Evolutionary conservation across 768 basidiomycete genomes (phyloP).

Genomic region (Rhizopogon vinicolor): DNA sequence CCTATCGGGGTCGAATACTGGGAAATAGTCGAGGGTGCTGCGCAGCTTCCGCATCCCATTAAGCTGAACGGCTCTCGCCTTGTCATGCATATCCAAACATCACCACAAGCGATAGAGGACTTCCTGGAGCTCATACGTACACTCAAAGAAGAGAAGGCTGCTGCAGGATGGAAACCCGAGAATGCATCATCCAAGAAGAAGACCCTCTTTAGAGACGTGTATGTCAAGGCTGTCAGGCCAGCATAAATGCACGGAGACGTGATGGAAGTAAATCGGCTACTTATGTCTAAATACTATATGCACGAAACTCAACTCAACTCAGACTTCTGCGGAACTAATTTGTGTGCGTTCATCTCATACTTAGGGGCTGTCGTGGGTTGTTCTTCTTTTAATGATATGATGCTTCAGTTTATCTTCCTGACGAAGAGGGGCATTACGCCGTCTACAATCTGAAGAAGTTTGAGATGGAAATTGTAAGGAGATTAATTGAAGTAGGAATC

Average conservation of each 20-base stretch:
- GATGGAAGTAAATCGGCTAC: not conserved
- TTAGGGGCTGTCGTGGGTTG: too few relatives aligned
- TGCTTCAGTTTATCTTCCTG: too few relatives aligned
- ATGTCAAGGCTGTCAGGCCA: conserved; percentile 18
- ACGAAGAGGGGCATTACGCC: too few relatives aligned
- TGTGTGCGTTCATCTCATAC: too few relatives aligned
- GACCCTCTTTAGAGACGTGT: conserved; percentile 13
- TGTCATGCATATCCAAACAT: conserved; percentile 81
- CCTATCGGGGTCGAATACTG: conserved; percentile 59
- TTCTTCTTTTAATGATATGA: too few relatives aligned
- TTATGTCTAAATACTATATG: not conserved
- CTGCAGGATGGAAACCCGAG: conserved; percentile 36
- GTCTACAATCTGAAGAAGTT: too few relatives aligned
- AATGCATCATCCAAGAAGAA: conserved; percentile 2
- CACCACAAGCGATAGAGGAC: conserved; percentile 69
- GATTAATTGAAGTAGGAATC: too few relatives aligned
- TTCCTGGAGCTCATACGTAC: conserved; percentile 55
- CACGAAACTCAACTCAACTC: not conserved
- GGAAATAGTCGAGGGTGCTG: conserved; percentile 60
- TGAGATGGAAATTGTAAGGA: too few relatives aligned
- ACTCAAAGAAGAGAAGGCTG: conserved; percentile 64
- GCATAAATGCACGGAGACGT: conserved; percentile 5
- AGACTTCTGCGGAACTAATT: too few relatives aligned
- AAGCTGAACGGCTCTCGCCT: conserved; percentile 65
- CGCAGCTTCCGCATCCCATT: conserved; percentile 59